Conservation (phyloP, 2,329 filamentous ascomycete species). For the Didymella arachidicola region DNA sequence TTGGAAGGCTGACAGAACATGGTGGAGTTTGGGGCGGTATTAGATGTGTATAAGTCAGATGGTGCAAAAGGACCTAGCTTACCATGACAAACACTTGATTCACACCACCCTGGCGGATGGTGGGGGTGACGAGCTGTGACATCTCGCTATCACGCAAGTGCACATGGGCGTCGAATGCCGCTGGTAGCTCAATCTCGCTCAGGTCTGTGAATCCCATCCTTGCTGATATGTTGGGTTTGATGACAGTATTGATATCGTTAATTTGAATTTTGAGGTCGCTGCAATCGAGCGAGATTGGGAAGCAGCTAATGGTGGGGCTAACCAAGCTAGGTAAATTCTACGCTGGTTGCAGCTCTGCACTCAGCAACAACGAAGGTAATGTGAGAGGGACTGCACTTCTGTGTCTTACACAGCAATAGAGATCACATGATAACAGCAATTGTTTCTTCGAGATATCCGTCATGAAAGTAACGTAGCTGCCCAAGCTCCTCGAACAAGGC, state of each 20-base stretch:
- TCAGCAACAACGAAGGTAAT: background rate
- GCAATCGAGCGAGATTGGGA: slow-evolving; percentile 20
- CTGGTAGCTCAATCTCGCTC: slow-evolving; percentile 56
- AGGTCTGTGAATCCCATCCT: slow-evolving; percentile 52
- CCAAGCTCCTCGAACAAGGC: background rate
- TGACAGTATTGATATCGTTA: background rate
- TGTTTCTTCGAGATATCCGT: background rate
- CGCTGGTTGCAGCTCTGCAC: background rate
- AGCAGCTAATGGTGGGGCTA: slow-evolving; percentile 17
- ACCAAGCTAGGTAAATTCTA: slow-evolving; percentile 2
- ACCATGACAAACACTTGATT: slow-evolving; percentile 64
- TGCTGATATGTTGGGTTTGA: slow-evolving; percentile 1
- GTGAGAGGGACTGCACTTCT: background rate
- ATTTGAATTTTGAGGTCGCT: slow-evolving; percentile 27
- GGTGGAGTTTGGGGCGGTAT: background rate
- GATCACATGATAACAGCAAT: background rate
- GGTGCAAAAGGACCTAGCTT: slow-evolving; percentile 26
- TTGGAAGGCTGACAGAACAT: background rate
- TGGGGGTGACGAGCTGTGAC: slow-evolving; percentile 60
- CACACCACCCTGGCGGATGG: slow-evolving; percentile 60
- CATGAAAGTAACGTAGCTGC: background rate
- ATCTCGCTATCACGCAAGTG: slow-evolving; percentile 62
- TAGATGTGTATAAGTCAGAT: background rate
- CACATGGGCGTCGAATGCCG: slow-evolving; percentile 61
- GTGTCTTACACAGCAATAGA: background rate